Conservation (phyloP, 2,329 filamentous ascomycete species). For the Xylariaceae sp. region DNA sequence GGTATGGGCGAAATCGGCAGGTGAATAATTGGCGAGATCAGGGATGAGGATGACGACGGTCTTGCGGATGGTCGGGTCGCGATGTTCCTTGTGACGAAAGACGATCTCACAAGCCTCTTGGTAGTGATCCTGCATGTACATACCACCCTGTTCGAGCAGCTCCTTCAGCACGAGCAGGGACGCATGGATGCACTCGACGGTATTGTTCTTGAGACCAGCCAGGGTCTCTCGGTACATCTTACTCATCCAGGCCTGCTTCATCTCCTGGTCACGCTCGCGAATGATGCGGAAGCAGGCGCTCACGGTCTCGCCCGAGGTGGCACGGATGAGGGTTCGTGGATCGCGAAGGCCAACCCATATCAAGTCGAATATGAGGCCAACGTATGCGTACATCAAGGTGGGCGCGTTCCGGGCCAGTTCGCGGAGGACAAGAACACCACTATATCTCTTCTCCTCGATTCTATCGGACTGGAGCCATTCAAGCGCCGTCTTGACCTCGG, state of each 20-base stretch:
- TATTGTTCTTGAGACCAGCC: slow-evolving; percentile 69
- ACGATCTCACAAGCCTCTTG: slow-evolving; percentile 89
- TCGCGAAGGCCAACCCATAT: slow-evolving; percentile 94
- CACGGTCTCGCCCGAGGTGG: slow-evolving; percentile 86
- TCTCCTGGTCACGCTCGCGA: slow-evolving; percentile 78
- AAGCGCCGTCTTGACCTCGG: slow-evolving; percentile 89
- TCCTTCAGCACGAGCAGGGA: slow-evolving; percentile 89
- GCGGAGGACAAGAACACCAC: slow-evolving; percentile 81
- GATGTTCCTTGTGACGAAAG: slow-evolving; percentile 85
- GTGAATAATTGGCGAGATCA: slow-evolving; percentile 85
- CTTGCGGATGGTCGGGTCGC: slow-evolving; percentile 77
- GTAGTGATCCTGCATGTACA: slow-evolving; percentile 98
- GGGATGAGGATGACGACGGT: slow-evolving; percentile 90
- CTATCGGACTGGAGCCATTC: slow-evolving; percentile 96
- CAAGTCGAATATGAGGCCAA: slow-evolving; percentile 89
- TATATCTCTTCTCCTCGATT: slow-evolving; percentile 87
- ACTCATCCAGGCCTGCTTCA: slow-evolving; percentile 81
- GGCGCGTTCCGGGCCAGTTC: slow-evolving; percentile 90
- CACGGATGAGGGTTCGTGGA: slow-evolving; percentile 81
- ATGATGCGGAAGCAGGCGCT: slow-evolving; percentile 96
- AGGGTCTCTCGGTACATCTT: slow-evolving; percentile 85
- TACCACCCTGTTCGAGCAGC: slow-evolving; percentile 85
- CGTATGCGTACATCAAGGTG: slow-evolving; percentile 91
- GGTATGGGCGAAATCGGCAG: slow-evolving; percentile 76
- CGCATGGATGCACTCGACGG: slow-evolving; percentile 86